Conservation (phyloP, 2,329 filamentous ascomycete genomes). For the Aureobasidium sp. region DNA sequence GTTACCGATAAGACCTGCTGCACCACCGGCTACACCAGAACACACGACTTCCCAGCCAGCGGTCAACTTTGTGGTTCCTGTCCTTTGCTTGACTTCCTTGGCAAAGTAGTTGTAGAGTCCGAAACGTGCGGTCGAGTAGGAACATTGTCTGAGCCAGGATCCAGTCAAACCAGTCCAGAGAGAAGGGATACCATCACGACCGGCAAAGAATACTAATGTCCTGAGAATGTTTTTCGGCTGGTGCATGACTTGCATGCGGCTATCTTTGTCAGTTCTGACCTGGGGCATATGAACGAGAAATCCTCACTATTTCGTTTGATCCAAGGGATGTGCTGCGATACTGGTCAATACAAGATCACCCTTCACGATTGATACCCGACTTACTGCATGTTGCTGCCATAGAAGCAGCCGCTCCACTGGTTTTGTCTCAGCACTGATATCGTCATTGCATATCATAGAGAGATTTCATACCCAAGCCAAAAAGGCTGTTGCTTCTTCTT, state of each 20-base stretch:
- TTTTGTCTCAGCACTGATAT: neutral
- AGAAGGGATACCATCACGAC: conserved; percentile 7
- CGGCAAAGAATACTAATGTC: neutral
- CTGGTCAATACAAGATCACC: neutral
- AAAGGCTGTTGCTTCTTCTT: conserved; percentile 14
- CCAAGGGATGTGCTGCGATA: conserved; percentile 5
- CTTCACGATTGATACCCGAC: neutral
- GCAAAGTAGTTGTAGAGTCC: conserved; percentile 13
- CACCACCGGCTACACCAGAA: conserved; percentile 6
- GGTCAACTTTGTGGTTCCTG: neutral
- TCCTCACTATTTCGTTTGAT: conserved; percentile 13
- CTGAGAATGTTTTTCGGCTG: conserved; percentile 5
- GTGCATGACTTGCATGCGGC: conserved; percentile 13
- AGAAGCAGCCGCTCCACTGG: conserved; percentile 9
- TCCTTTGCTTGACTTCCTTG: conserved; percentile 8
- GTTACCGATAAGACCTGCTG: conserved; percentile 8
- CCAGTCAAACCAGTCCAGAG: conserved; percentile 13
- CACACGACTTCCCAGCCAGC: conserved; percentile 12
- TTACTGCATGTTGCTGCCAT: conserved; percentile 14
- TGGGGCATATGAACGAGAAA: neutral
- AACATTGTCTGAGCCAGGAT: conserved; percentile 10
- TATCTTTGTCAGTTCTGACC: neutral
- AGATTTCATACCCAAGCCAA: neutral
- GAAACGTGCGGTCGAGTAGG: conserved; percentile 11
- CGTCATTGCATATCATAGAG: neutral